Base-by-base conservation (phyloP, 2,329 filamentous ascomycete species). In the Talaromyces sp. region DNA sequence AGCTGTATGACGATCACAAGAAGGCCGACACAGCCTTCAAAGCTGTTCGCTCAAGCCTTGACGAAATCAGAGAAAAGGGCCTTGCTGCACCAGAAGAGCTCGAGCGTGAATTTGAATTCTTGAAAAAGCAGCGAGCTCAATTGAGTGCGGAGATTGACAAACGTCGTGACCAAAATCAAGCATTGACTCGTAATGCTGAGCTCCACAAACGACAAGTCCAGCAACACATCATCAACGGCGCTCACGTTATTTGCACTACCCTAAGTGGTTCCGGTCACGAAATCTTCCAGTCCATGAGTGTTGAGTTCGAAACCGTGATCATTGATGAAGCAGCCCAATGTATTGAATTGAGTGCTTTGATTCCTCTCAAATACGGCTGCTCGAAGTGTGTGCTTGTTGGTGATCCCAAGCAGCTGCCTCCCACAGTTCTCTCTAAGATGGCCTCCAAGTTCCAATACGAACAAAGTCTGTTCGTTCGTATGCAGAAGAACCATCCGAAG, bases 271-370 rank as follows among this genome's bases (percentile, higher is more conserved):
- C 89, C 71, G 94, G 94, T 3, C 95, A 99, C 67, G 94, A 99
- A 62, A 96, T 97, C 86, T 96, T 99, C 77, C 91, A 93, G 73
- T 89, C 88, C 63, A 77, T 99, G 51, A 92, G 90, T 64, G 91
- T 99, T 47, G 94, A 99, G 71, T 99, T 99, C 62, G 94, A 99
- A 74, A 97, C 94, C 0, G 94, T 99, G 60, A 90, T 99, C 63
- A 97, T 99, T 58, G 94, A 99, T 65, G 94, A 99, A 76, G 94
- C 94, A 3, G 94, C 94, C 14, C 94, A 99, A 80, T 99, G 93
- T 71, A 95, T 99, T 56, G 94, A 99, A 76, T 82, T 99, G 68
- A 96, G 91, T 67, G 94, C 94, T 11, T 81, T 99, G 42, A 99
- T 99, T 62, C 94, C 94, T 2, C 82, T 99, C 51, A 99, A 99